A percentile compares a stretch with the other conserved stretches of the same genome.
Conservation (phyloP, 345 rosid genomes). For the Eucalyptus regnans region DNA sequence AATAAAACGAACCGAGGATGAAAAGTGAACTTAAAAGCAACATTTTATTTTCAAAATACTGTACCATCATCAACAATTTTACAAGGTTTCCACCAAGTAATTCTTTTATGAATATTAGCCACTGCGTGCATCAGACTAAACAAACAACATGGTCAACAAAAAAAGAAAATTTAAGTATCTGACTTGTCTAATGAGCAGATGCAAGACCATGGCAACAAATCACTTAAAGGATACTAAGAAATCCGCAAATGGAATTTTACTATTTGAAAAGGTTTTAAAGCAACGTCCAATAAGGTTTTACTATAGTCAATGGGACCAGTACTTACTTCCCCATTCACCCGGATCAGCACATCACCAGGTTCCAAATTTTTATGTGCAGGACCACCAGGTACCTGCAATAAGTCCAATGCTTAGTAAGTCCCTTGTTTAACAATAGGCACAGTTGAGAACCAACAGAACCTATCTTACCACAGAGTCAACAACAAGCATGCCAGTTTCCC, state of each 20-base stretch:
- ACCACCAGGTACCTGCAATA: slow-evolving; percentile 86
- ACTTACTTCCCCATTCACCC: slow-evolving; percentile 82
- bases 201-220: background rate
- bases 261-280: background rate
- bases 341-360: slow-evolving; percentile 93
- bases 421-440: background rate
- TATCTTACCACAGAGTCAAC: slow-evolving; percentile 78
- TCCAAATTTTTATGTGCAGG: slow-evolving; percentile 77
- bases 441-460: background rate
- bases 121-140: background rate
- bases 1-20: background rate
- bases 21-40: background rate
- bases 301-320: background rate
- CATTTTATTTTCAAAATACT: background rate
- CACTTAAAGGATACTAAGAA: background rate
- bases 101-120: background rate
- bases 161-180: background rate
- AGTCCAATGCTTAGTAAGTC: background rate
- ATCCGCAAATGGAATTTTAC: background rate
- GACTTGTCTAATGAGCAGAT: background rate
- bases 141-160: background rate
- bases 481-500: slow-evolving; percentile 96
- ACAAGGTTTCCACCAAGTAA: background rate
- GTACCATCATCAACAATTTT: background rate
- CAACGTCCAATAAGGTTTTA: background rate